A percentile compares a stretch with the other conserved stretches of the same genome.
These are phyloP conservation scores for Penicillium atrosanguineum DNA, from an alignment of 495 filamentous ascomycete species.

Conservation along the genomic window DNA sequence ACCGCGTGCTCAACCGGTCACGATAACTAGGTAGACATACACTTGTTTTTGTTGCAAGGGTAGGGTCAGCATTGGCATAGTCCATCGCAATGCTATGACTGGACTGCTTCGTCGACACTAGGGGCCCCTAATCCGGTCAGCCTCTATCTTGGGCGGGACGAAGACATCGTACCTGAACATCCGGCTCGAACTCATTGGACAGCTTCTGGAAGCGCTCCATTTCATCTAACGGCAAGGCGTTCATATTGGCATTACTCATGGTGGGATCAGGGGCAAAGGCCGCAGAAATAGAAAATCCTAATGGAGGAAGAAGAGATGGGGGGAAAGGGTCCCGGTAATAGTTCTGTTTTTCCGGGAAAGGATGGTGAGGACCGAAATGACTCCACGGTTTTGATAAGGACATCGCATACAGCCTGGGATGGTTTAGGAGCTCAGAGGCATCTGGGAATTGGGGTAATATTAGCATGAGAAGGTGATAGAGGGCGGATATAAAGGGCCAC, in stretches of 20 bases:
- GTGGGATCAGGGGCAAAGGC: constrained; percentile 9
- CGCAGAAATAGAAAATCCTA: constrained; percentile 26
- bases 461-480: background rate
- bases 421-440: constrained; percentile 6
- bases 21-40: constrained; percentile 48
- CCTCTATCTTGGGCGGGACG: background rate
- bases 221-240: constrained; percentile 47
- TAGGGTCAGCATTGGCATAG: constrained; percentile 87
- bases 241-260: constrained; percentile 38
- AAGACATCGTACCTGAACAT: constrained; percentile 51
- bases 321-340: constrained; percentile 23
- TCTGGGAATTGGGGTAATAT: background rate
- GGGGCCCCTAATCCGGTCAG: constrained; percentile 59
- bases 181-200: constrained; percentile 63
- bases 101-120: constrained; percentile 74
- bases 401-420: constrained; percentile 36
- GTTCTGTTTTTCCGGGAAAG: constrained; percentile 34
- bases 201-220: constrained; percentile 54
- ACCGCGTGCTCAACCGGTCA: background rate
- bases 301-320: constrained; percentile 21
- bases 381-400: constrained; percentile 43
- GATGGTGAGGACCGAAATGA: constrained; percentile 38
- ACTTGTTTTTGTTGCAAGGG: constrained; percentile 79
- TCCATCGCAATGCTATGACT: constrained; percentile 78
- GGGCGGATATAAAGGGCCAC: background rate